Evolutionary conservation across 1,139 yeast genomes (phyloP).

Genomic region (Geotrichum histeridarum): DNA sequence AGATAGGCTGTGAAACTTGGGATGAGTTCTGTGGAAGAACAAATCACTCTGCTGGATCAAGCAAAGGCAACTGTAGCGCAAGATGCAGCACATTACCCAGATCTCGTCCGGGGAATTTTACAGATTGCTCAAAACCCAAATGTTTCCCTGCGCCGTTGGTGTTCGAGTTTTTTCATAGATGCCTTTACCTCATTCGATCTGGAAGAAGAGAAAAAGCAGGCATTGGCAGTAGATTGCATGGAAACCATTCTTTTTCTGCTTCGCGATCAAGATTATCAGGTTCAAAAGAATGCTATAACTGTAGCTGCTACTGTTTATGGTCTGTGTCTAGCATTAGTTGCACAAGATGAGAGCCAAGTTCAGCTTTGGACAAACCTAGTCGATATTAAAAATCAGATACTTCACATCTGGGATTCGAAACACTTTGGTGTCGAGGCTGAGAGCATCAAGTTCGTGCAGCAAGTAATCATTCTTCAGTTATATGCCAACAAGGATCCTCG

Average conservation of each 20-base stretch:
- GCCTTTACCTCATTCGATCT: conserved; percentile 36
- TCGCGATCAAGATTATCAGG: conserved; percentile 26
- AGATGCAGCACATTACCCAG: conserved; percentile 38
- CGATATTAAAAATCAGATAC: conserved; percentile 33
- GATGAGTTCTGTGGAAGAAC: conserved; percentile 27
- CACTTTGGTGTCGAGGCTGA: conserved; percentile 51
- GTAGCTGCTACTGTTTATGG: conserved; percentile 37
- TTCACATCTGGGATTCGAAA: conserved; percentile 34
- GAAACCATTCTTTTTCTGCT: conserved; percentile 33
- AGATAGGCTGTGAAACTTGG: too few species aligned
- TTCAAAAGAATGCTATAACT: conserved; percentile 34
- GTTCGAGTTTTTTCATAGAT: conserved; percentile 38
- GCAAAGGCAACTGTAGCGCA: conserved; percentile 36
- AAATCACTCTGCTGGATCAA: conserved; percentile 36
- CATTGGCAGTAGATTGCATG: conserved; percentile 34
- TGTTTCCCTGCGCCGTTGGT: conserved; percentile 37
- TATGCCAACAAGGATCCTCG: conserved; percentile 42
- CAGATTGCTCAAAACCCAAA: conserved; percentile 38
- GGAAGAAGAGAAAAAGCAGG: conserved; percentile 28
- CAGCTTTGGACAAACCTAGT: conserved; percentile 33
- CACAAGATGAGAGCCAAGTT: conserved; percentile 28
- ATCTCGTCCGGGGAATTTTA: conserved; percentile 37
- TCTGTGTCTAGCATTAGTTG: conserved; percentile 33
- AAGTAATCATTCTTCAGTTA: conserved; percentile 66
- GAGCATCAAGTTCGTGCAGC: conserved; percentile 64